Percentiles rank a stretch among this genome's conserved stretches.
Evolutionary conservation across 495 filamentous ascomycete genomes (phyloP).

Genomic region (Hypomontagnella submonticulosa): DNA sequence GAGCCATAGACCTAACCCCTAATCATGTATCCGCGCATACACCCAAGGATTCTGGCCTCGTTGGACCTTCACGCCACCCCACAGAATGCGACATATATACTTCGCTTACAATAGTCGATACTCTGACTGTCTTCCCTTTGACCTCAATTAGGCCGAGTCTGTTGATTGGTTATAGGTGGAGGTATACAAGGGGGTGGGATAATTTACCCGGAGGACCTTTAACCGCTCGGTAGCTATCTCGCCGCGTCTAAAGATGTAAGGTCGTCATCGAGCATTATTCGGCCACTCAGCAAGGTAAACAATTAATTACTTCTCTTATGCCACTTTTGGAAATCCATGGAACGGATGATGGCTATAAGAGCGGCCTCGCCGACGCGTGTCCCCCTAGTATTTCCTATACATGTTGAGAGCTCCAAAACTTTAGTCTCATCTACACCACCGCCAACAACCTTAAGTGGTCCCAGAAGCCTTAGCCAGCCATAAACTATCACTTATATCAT

Average conservation of each 20-base stretch:
- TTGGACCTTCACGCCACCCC: slow-evolving; percentile 9
- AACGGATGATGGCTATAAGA: slow-evolving; percentile 16
- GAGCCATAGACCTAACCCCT: slow-evolving; percentile 3
- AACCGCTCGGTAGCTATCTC: slow-evolving; percentile 43
- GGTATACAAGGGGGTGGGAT: slow-evolving; percentile 8
- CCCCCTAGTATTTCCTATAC: slow-evolving; percentile 4
- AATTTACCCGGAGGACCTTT: slow-evolving; percentile 39
- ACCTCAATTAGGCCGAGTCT: slow-evolving; percentile 8
- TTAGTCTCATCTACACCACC: not conserved
- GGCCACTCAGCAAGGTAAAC: slow-evolving; percentile 12
- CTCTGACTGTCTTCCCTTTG: slow-evolving; percentile 7
- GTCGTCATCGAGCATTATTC: slow-evolving; percentile 33
- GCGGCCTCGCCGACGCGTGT: not conserved
- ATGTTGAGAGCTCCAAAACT: slow-evolving; percentile 2
- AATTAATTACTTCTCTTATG: slow-evolving; percentile 19
- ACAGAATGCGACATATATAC: slow-evolving; percentile 11
- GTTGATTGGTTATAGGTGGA: slow-evolving; percentile 20
- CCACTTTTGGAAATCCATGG: slow-evolving; percentile 17
- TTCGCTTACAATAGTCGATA: not conserved
- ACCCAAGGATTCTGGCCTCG: slow-evolving; percentile 10
- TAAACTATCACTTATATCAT: not conserved
- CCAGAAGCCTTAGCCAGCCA: not conserved
- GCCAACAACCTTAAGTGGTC: not conserved
- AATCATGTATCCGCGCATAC: not conserved
- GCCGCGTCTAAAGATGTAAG: slow-evolving; percentile 34